Conservation (phyloP, 2,329 filamentous ascomycete genomes). For the Fusarium sp. region DNA sequence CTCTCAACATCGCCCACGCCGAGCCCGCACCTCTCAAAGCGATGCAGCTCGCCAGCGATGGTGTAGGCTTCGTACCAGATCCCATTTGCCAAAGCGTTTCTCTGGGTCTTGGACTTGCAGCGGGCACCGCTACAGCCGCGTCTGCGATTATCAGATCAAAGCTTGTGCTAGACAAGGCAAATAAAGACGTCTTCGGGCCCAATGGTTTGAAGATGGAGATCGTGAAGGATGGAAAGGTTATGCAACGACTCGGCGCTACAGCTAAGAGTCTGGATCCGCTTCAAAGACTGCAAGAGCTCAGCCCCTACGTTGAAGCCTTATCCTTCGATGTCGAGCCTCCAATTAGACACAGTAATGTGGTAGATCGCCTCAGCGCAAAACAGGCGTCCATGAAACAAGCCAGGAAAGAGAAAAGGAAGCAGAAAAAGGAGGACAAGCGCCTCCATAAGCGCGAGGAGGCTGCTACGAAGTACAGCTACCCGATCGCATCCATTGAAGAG, state of each 20-base stretch:
- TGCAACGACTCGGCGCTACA: neutral
- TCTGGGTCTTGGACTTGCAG: constrained; percentile 8
- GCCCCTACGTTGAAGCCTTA: neutral
- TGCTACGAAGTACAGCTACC: neutral
- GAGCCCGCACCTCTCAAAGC: constrained; percentile 12
- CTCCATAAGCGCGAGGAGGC: neutral
- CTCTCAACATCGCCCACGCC: constrained; percentile 6
- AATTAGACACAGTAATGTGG: neutral
- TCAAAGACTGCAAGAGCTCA: neutral
- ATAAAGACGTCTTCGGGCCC: neutral
- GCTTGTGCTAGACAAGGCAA: neutral
- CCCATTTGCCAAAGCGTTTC: constrained; percentile 12
- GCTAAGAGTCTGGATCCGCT: constrained; percentile 15
- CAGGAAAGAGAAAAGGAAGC: constrained; percentile 3
- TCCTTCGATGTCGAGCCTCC: constrained; percentile 18
- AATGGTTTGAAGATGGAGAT: constrained; percentile 17
- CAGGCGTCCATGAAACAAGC: constrained; percentile 10
- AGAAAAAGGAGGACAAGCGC: neutral
- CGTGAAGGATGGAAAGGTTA: constrained; percentile 7
- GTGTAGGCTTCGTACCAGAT: constrained; percentile 10
- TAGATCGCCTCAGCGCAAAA: constrained; percentile 24
- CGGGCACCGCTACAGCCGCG: constrained; percentile 9
- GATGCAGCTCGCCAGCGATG: constrained; percentile 1
- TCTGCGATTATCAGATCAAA: constrained; percentile 17
- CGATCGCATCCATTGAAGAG: constrained; percentile 8